Evolutionary conservation across 2,329 filamentous ascomycete genomes (phyloP), one percentile per base, ranked within the genome.

Genomic region (Talaromyces verruculosus): DNA sequence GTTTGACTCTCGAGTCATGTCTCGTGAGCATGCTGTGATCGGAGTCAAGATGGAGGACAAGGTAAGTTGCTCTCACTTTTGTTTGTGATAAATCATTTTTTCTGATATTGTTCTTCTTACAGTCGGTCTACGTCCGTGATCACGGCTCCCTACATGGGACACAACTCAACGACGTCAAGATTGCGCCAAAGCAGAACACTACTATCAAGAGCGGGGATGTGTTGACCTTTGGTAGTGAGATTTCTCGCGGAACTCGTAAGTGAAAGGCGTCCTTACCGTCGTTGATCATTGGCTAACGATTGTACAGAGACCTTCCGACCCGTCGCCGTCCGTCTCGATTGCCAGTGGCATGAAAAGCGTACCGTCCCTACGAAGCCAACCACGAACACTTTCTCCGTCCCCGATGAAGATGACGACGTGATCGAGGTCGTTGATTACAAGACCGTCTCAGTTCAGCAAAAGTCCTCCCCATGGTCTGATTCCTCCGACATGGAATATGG

Each of bases 141-240:
- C 77, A 78, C 19, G 82, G 80, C 39, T 89, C 87, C 8, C 87
- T 88, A 82, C 87, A 89, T 72, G 87, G 87, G 35, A 89, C 87
- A 19, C 82, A 76, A 66, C 68, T 89, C 59, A 86, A 88, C 69
- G 79, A 80, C 41, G 70, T 68, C 45, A 80, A 77, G 45, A 72
- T 87, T 30, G 65, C 71, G 3, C 61, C 80, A 11, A 75, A 74
- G 2, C 69, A 78, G 62, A 75, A 78, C 19, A 78, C 80, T 60
- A 67, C 74, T 1, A 67, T 87, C 30, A 73, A 74, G 1, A 74
- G 68, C 59, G 76, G 73, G 17, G 78, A 80, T 68, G 65, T 75
- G 1, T 49, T 81, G 33, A 75, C 72, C 4, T 84, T 86, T 71
- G 84, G 84, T 19, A 76, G 79, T 41, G 77, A 82, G 67, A 83